Evolutionary conservation across 2,329 filamentous ascomycete genomes (phyloP), one percentile per base, ranked within the genome.

Genomic region (Fusarium setosum): DNA sequence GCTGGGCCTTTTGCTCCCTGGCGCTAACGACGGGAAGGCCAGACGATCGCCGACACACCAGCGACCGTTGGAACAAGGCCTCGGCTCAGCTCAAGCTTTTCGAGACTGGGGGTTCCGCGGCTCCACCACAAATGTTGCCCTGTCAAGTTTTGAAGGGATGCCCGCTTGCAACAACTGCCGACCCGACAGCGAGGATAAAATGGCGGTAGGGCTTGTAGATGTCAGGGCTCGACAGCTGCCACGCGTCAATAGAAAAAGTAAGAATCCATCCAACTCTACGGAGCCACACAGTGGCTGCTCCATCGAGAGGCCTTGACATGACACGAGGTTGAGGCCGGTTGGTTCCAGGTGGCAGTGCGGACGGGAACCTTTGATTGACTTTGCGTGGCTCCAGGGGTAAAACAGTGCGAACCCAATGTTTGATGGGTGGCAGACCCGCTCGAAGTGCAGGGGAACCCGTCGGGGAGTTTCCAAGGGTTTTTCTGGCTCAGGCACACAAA

Each of bases 401-500:
- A 45, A 55, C 41, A 55, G 32, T 35, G 32, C 41, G 18, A 42
- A 34, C 21, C 26, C 12, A 12, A 29, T 29, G 18, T 21, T 29
- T 52, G 51, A 37, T 37, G 41, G 35, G 20, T 50, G 34, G 17
- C 13, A 52, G 61, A 44, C 51, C 59, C 60, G 23, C 65, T 47
- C 23, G 40, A 21, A 34, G 24, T 41, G 49, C 64, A 47, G 44
- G 64, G 64, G 52, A 47, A 44, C 24, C 21, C 15, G 34, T 65
- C 61, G 63, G 63, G 54, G 60, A 65, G 67, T 72, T 72, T 69
- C 47, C 63, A 66, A 63, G 56, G 58, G 54, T 44, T 42, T 23
- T 38, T 45, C 37, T 53, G 44, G 20, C 24, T 17, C 24, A 40
- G 26, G 41, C 41, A 52, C 45, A 58, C 40, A 32, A 52, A 44